These are phyloP conservation scores for Poterioochromonas sp. DNA, from an alignment of 352 stramenopile species.

Conservation along the genomic window DNA sequence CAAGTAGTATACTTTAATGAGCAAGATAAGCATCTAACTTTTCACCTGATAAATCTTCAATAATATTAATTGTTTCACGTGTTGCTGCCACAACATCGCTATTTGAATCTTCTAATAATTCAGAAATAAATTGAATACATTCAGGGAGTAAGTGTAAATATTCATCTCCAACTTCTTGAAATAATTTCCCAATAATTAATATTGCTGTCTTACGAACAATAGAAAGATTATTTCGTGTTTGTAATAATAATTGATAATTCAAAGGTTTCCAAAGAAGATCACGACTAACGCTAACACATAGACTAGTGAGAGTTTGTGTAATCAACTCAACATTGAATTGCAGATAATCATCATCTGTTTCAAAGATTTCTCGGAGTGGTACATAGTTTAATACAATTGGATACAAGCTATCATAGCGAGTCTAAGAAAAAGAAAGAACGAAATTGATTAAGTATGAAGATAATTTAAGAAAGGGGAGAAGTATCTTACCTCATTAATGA, in stretches of 20 bases:
- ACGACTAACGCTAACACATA: slow-evolving; percentile 30
- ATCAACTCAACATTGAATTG: not conserved
- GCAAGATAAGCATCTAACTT: slow-evolving; percentile 46
- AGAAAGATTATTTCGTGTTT: slow-evolving; percentile 34
- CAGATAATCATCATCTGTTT: not conserved
- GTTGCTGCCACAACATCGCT: slow-evolving; percentile 41
- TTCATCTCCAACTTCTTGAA: slow-evolving; percentile 44
- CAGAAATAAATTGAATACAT: slow-evolving; percentile 48
- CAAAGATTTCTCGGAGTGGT: not conserved
- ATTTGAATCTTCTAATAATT: slow-evolving; percentile 46
- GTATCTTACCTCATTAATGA: not conserved
- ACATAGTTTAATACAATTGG: not conserved
- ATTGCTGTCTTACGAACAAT: not conserved
- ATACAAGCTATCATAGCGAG: not conserved
- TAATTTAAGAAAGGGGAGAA: not conserved
- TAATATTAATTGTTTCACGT: slow-evolving; percentile 39
- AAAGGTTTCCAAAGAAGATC: slow-evolving; percentile 47
- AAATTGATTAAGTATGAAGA: not conserved
- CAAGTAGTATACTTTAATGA: no score
- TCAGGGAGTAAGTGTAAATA: slow-evolving; percentile 47
- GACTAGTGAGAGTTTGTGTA: not conserved
- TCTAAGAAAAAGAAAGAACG: slow-evolving; percentile 1
- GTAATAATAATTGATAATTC: slow-evolving; percentile 42
- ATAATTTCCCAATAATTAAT: not conserved
- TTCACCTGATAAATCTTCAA: slow-evolving; percentile 46